phyloP scores from a whole-genome alignment of 768 basidiomycete species.

The Suillus clintonianus region DNA sequence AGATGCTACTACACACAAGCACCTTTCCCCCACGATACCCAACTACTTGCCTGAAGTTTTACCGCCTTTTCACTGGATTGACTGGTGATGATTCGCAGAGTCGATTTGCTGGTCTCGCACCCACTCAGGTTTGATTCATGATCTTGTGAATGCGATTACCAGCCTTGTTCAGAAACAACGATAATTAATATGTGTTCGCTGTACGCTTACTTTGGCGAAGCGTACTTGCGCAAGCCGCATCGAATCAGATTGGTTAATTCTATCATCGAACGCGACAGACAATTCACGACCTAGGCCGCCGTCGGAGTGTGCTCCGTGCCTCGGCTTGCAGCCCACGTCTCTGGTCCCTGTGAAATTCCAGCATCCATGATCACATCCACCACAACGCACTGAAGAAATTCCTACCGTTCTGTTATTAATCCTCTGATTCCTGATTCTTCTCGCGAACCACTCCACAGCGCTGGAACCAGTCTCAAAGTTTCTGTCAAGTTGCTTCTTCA shows the following conservation, averaged over 20 bases:
- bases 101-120: too few species aligned
- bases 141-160: too few species aligned
- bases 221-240: too few species aligned
- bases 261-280: neutral
- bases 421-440: slow-evolving; percentile 41
- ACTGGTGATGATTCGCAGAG: too few species aligned
- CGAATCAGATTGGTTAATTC: neutral
- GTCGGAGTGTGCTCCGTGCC: slow-evolving; percentile 30
- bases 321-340: slow-evolving; percentile 32
- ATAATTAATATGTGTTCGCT: too few species aligned
- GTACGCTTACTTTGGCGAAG: too few species aligned
- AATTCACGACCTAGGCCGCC: slow-evolving; percentile 10
- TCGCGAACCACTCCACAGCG: slow-evolving; percentile 41
- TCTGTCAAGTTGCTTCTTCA: slow-evolving; percentile 36
- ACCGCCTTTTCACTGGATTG: neutral
- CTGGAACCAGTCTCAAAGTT: slow-evolving; percentile 38
- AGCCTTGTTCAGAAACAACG: too few species aligned
- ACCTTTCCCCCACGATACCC: neutral
- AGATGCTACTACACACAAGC: neutral
- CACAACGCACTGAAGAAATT: neutral
- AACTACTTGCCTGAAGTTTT: neutral
- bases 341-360: slow-evolving; percentile 24
- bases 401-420: slow-evolving; percentile 43
- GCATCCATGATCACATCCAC: neutral
- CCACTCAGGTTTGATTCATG: too few species aligned